These are phyloP conservation scores for Acer campestre DNA, from an alignment of 345 rosid genomes.

Conservation along the genomic window DNA sequence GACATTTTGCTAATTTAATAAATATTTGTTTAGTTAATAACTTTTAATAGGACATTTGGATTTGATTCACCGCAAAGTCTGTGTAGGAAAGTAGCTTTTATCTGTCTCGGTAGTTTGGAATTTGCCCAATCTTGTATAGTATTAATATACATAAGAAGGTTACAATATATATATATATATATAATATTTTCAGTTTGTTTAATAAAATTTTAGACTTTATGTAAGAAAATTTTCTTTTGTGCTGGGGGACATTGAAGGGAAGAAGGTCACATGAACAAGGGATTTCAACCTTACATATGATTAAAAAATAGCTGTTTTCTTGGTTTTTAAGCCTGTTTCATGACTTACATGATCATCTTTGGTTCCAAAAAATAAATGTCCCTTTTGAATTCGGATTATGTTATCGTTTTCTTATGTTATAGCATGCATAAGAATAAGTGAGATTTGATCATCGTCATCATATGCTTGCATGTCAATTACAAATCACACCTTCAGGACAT, in stretches of 20 bases:
- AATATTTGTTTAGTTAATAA: not conserved
- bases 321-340: not conserved
- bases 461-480: not conserved
- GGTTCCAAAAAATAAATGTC: constrained; percentile 2
- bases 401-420: not conserved
- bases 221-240: not conserved
- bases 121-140: not conserved
- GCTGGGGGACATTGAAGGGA: not conserved
- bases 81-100: not conserved
- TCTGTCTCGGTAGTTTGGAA: not conserved
- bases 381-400: not conserved
- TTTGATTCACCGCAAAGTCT: not conserved
- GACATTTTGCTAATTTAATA: not conserved
- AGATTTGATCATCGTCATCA: not conserved
- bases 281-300: not conserved
- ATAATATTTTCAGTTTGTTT: too few relatives aligned
- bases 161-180: too few relatives aligned
- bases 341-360: not conserved
- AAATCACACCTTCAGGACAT: not conserved
- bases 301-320: not conserved
- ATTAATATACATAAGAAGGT: not conserved
- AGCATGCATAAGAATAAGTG: too few relatives aligned
- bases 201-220: not conserved
- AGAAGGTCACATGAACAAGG: not conserved
- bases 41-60: not conserved